Conservation (phyloP, 1,284 basidiomycete species). For the Lentinula novae-zelandiae region DNA sequence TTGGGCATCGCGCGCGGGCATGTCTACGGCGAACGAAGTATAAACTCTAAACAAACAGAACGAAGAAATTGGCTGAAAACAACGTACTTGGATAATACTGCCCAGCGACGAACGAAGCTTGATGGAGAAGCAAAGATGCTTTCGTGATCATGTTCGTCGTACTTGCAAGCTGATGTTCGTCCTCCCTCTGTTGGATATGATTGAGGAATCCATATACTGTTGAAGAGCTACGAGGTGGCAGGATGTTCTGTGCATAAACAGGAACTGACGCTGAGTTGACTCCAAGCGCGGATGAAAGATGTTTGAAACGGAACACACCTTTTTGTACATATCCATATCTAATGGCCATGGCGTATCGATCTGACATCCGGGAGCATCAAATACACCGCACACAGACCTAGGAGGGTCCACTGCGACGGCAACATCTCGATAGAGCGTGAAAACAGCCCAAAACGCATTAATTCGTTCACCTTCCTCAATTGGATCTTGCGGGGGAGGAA, state of each 20-base stretch:
- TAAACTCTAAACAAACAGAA: constrained; percentile 1
- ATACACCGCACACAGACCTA: constrained; percentile 10
- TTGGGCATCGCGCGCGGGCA: constrained; percentile 32
- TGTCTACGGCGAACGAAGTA: constrained; percentile 23
- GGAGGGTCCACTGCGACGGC: constrained; percentile 27
- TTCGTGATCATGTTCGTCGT: constrained; percentile 20
- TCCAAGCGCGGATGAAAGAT: neutral
- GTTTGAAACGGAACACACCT: constrained; percentile 7
- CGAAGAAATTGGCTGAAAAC: neutral
- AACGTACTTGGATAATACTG: constrained; percentile 38
- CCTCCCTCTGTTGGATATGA: constrained; percentile 6
- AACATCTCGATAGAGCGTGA: constrained; percentile 29
- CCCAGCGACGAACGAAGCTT: constrained; percentile 35
- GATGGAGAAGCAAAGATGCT: constrained; percentile 38
- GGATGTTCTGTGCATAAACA: constrained; percentile 3
- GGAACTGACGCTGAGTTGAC: constrained; percentile 2
- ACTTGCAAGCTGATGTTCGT: constrained; percentile 1
- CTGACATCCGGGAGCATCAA: constrained; percentile 15
- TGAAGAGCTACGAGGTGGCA: constrained; percentile 9
- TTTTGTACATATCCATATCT: constrained; percentile 15
- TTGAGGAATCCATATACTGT: constrained; percentile 13
- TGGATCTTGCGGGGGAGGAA: constrained; percentile 7
- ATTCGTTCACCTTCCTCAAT: constrained; percentile 35
- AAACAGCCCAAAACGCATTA: constrained; percentile 34
- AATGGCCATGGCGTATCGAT: constrained; percentile 17